Base-by-base conservation (phyloP, 805 yeast species). In the Saturnispora kantuleensis region DNA sequence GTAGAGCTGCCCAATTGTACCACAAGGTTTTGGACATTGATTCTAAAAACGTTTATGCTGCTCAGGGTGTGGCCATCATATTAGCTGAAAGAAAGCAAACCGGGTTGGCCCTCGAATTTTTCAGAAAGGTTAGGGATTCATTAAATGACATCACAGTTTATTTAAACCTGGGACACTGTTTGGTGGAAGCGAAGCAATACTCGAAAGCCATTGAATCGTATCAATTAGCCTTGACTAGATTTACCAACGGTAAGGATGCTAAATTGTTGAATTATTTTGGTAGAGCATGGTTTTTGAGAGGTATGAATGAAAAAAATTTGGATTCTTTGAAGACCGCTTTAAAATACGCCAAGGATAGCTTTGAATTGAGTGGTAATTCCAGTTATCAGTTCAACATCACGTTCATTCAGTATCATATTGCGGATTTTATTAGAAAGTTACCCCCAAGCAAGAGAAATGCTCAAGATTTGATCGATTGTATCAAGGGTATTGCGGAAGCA, bases 31-130 rank as follows among this genome's bases (percentile, higher is more conserved):
- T 93, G 44, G 80, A 84, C 41, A 65, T 88, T 28, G 97, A 93
- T 65, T 77, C 89, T 2, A 70, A 74, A 52, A 86, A 90, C 59
- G 90, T 89, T 1, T 93, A 81, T 66, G 99, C 98, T 5, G 97
- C 98, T 1, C 98, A 93, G 63, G 99, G 99, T 45, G 72, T 93
- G 50, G 97, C 97, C 1, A 87, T 93, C 45, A 78, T 88, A 4
- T 84, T 87, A 61, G 94, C 95, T 10, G 97, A 90, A 56, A 81
- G 80, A 56, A 80, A 81, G 52, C 80, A 84, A 53, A 66, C 77
- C 31, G 79, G 77, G 21, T 71, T 80, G 49, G 96, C 97, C 0
- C 70, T 89, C 56, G 95, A 86, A 52, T 81, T 89, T 38, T 79
- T 93, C 56, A 76, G 94, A 61, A 87, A 89, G 54, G 79, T 89